Evolutionary conservation across 371 early-diverging fungal species (phyloP), one percentile per base, ranked within the genome.

Genomic region (Coemansia sp.): DNA sequence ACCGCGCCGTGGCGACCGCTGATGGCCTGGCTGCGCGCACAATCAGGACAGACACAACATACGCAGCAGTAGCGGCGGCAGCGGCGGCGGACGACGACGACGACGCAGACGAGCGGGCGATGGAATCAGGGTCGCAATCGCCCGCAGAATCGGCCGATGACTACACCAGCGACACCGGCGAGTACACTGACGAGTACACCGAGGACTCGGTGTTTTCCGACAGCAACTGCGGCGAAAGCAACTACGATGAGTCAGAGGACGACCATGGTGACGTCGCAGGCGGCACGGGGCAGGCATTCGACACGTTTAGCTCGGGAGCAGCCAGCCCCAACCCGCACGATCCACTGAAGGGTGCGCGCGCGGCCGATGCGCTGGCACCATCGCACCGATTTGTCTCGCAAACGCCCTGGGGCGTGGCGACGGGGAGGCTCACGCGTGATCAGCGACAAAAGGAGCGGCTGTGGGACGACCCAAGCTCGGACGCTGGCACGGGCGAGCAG

Each of bases 121-220:
- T 58, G 58, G 39, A 37, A 58, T 58, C 58, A 51, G 60, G 16
- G 42, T 48, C 50, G 36, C 51, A 40, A 12, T 31, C 40, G 39
- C 42, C 40, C 10, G 40, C 9, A 42, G 42, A 40, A 31, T 33
- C 50, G 32, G 32, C 18, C n/a, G 61, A 55, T 8, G 62, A 65
- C 24, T 65, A 65, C 47, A 60, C 66, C 6, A 56, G 64, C 32
- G 69, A 69, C 31, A 64, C 63, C 1, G 64, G 65, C 29, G 75
- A 55, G 2, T 64, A 62, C 33, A 58, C 66, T 3, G 72, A 74
- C 42, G 69, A 54, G n/a, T 68, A 68, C 16, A 55, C 69, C 3
- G 72, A 67, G 52, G 74, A 64, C 12, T 69, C 75, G 10, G 16
- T 74, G 18, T 67, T 69, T 40, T 69, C 75, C 14, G 75, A 74